phyloP scores from a whole-genome alignment of 305 asterid species.

The Andrographis paniculata region DNA sequence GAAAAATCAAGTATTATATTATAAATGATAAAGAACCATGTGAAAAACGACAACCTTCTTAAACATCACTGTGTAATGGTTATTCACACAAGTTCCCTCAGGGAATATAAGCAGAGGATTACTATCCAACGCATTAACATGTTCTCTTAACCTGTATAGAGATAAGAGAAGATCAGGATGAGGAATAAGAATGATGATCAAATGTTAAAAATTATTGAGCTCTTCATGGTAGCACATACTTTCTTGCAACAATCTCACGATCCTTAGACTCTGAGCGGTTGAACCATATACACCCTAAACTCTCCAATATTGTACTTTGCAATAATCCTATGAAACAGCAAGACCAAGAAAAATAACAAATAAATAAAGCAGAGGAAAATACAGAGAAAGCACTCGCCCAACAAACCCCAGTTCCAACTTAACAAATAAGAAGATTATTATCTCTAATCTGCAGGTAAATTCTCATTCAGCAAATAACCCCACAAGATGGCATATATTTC shows the following conservation, averaged over 20 bases:
- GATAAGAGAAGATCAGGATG: slow-evolving; percentile 12
- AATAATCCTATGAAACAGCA: slow-evolving; percentile 48
- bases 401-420: too few species aligned
- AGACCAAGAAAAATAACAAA: slow-evolving; percentile 17
- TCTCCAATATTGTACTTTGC: slow-evolving; percentile 94
- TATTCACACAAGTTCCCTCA: slow-evolving; percentile 97
- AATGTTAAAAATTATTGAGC: slow-evolving; percentile 6
- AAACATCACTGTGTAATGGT: slow-evolving; percentile 97
- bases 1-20: neutral
- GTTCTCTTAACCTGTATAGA: slow-evolving; percentile 74
- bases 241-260: slow-evolving; percentile 86
- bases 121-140: slow-evolving; percentile 81
- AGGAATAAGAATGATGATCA: slow-evolving; percentile 14
- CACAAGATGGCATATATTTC: too few species aligned
- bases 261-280: slow-evolving; percentile 94
- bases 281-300: slow-evolving; percentile 99
- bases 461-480: too few species aligned
- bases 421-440: too few species aligned
- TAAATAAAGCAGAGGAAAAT: too few species aligned
- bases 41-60: slow-evolving; percentile 55
- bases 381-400: too few species aligned
- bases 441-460: too few species aligned
- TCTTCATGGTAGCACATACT: slow-evolving; percentile 37
- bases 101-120: slow-evolving; percentile 98
- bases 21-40: neutral